phyloP scores from a whole-genome alignment of 2,329 filamentous ascomycete species.

The Pseudogymnoascus sp. region DNA sequence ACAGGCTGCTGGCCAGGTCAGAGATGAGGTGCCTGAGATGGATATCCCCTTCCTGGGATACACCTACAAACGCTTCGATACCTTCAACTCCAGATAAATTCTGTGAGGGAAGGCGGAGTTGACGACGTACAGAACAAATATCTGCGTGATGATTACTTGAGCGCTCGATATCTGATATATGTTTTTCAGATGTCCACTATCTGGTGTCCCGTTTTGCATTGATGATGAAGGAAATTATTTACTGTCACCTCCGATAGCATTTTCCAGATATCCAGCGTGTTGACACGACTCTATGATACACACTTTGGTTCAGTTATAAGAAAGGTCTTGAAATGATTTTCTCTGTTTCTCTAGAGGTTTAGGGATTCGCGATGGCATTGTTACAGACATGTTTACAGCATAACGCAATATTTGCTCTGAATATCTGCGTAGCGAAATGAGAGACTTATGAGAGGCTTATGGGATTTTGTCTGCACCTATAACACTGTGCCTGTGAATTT shows the following conservation, averaged over 20 bases:
- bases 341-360: constrained; percentile 6
- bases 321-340: constrained; percentile 1
- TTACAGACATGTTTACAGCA: not conserved
- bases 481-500: not conserved
- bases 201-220: constrained; percentile 9
- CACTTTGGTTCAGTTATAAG: constrained; percentile 6
- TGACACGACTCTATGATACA: constrained; percentile 8
- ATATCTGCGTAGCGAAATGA: constrained; percentile 6
- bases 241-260: not conserved
- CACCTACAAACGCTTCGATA: constrained; percentile 93
- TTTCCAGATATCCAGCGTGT: constrained; percentile 10
- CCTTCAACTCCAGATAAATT: constrained; percentile 1
- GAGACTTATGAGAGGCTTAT: not conserved
- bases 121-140: constrained; percentile 6
- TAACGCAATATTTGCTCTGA: not conserved
- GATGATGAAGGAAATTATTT: constrained; percentile 1
- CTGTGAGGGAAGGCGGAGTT: constrained; percentile 1
- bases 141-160: constrained; percentile 4
- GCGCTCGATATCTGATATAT: constrained; percentile 8
- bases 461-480: not conserved
- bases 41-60: constrained; percentile 94
- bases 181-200: constrained; percentile 9
- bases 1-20: constrained; percentile 54
- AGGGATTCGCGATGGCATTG: not conserved
- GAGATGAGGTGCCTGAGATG: constrained; percentile 84